These are phyloP conservation scores for Fusarium equiseti DNA, from an alignment of 2,329 filamentous ascomycete species.

Conservation along the genomic window DNA sequence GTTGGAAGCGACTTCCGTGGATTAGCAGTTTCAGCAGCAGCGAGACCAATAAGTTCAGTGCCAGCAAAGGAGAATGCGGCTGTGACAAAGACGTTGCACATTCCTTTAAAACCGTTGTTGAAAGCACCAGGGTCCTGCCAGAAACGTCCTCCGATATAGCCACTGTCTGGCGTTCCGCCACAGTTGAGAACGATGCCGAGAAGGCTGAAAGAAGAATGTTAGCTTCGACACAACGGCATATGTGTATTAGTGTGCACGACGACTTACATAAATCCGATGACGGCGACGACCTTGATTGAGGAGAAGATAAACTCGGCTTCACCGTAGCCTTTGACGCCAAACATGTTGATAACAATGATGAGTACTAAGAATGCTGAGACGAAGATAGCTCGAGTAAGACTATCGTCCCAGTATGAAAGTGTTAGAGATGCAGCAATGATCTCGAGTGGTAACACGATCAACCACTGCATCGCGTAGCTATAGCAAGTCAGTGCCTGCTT, in stretches of 20 bases:
- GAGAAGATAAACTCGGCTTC: slow-evolving; percentile 92
- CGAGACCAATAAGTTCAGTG: slow-evolving; percentile 81
- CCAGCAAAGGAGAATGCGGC: slow-evolving; percentile 82
- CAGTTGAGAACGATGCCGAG: slow-evolving; percentile 88
- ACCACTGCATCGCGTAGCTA: slow-evolving; percentile 89
- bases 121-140: slow-evolving; percentile 88
- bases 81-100: slow-evolving; percentile 81
- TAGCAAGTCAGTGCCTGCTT: slow-evolving; percentile 7
- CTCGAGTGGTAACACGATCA: slow-evolving; percentile 84
- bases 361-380: slow-evolving; percentile 83
- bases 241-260: slow-evolving; percentile 13
- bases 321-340: slow-evolving; percentile 88
- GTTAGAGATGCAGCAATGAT: slow-evolving; percentile 89
- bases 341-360: slow-evolving; percentile 86
- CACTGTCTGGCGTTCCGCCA: slow-evolving; percentile 77
- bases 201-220: slow-evolving; percentile 64
- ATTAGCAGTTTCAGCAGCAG: slow-evolving; percentile 82
- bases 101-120: slow-evolving; percentile 84
- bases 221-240: slow-evolving; percentile 47
- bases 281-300: slow-evolving; percentile 85
- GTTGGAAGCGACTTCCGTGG: slow-evolving; percentile 85
- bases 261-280: slow-evolving; percentile 86
- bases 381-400: slow-evolving; percentile 77
- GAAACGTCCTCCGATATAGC: slow-evolving; percentile 83
- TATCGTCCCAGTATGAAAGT: slow-evolving; percentile 80